A percentile compares a stretch with the other conserved stretches of the same genome.
Evolutionary conservation across 1,284 basidiomycete species (phyloP).

Genomic region (Puccinia hordei): DNA sequence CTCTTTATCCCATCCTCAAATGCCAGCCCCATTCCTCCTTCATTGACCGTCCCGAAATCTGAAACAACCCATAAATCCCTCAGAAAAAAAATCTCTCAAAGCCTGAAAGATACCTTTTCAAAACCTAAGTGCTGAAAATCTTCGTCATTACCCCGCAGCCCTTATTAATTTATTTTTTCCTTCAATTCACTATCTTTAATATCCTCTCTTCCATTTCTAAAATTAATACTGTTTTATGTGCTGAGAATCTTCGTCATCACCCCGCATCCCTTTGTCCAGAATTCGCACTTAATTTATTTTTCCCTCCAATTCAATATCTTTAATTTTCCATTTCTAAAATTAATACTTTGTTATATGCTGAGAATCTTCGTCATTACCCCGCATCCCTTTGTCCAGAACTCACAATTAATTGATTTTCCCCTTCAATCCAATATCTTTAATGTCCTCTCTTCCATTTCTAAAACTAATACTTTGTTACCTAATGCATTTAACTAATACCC

Average conservation of each 20-base stretch:
- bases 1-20: slow-evolving; percentile 6
- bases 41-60: background rate
- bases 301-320: too few relatives aligned
- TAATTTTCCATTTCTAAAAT: too few relatives aligned
- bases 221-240: background rate
- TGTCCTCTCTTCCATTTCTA: background rate
- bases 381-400: too few relatives aligned
- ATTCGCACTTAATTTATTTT: too few relatives aligned
- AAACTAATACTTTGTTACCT: background rate
- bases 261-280: too few relatives aligned
- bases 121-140: background rate
- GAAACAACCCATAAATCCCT: background rate
- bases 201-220: background rate
- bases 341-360: too few relatives aligned
- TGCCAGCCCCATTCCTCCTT: background rate
- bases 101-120: slow-evolving; percentile 8
- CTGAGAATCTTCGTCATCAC: too few relatives aligned
- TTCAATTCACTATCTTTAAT: background rate
- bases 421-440: too few relatives aligned
- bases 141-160: too few relatives aligned
- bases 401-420: background rate
- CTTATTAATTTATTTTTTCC: background rate
- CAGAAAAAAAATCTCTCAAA: slow-evolving; percentile 30
- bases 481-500: background rate
- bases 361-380: background rate